Percentiles rank a stretch among this genome's conserved stretches.
Evolutionary conservation across 164 flowering plant species (phyloP).

Genomic region (Nymphaea colorata): DNA sequence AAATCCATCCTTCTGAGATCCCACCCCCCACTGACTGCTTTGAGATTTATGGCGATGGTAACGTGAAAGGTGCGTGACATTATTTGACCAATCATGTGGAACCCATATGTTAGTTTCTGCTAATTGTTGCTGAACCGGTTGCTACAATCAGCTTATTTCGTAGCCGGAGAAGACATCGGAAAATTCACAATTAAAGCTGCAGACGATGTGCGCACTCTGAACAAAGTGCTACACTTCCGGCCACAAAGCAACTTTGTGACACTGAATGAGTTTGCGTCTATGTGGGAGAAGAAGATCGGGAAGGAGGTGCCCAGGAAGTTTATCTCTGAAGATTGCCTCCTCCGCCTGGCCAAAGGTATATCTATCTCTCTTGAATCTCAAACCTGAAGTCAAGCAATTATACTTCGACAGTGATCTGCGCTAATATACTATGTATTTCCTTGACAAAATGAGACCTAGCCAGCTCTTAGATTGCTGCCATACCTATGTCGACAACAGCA

Average conservation of each 20-base stretch:
- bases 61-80: slow-evolving; percentile 38
- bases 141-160: slow-evolving; percentile 44
- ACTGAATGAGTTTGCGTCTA: slow-evolving; percentile 46
- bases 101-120: not conserved
- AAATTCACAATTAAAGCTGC: slow-evolving; percentile 41
- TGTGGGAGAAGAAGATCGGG: slow-evolving; percentile 54
- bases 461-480: no score
- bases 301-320: slow-evolving; percentile 35
- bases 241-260: slow-evolving; percentile 32
- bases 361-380: not conserved
- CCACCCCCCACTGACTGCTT: slow-evolving; percentile 54
- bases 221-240: slow-evolving; percentile 49
- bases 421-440: no score
- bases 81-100: not conserved
- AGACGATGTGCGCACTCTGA: slow-evolving; percentile 35
- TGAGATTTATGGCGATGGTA: slow-evolving; percentile 70
- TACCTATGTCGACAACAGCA: no score
- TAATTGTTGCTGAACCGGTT: not conserved
- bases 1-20: slow-evolving; percentile 53
- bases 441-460: no score
- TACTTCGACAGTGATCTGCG: no score
- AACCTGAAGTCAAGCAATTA: not conserved
- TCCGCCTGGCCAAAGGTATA: slow-evolving; percentile 35
- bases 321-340: slow-evolving; percentile 33
- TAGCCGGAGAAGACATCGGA: slow-evolving; percentile 60